Evolutionary conservation across 2,329 filamentous ascomycete species (phyloP), one percentile per base, ranked within the genome.

Genomic region (Epichloe sylvatica): DNA sequence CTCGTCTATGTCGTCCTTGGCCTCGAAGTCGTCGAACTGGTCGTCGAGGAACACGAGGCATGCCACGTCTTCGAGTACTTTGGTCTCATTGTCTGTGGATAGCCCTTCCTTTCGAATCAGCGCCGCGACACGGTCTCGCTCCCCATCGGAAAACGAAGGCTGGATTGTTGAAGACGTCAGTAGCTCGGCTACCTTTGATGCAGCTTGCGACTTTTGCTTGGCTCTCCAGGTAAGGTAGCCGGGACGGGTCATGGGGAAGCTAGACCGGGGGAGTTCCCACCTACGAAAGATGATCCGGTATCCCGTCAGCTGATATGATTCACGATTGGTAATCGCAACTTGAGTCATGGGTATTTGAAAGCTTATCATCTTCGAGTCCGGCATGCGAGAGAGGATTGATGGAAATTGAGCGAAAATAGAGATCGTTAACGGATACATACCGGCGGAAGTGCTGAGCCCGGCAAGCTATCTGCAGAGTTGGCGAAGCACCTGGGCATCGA

Each of bases 1-100:
- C 67, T 91, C 85, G 60, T 88, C 84, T 15, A 74, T 62, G 49
- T 81, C 75, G 30, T 77, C 74, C 61, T 75, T 72, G 56, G 64
- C 73, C 70, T 87, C 83, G 66, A 92, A 94, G 46, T 76, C 78
- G 59, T 90, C 87, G 54, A 94, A 84, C 62, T 92, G 85, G 62
- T 91, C 86, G 62, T 92, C 87, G 55, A 94, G 67, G 63, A 94
- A 94, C 30, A 94, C 87, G 49, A 94, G 68, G 62, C 87, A 94
- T 3, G 88, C 88, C 43, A 88, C 84, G 67, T 94, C 88, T 69
- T 94, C 88, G 53, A 94, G 71, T 6, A 78, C 74, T 70, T 91
- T 84, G 49, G 83, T 81, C 63, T 88, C 83, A 15, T 63, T 59
- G 54, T 73, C 68, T 4, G 60, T 62, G 60, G 73, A 75, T 56